These are phyloP conservation scores for Xylariaceae sp. DNA, from an alignment of 2,329 filamentous ascomycete genomes.

Conservation along the genomic window DNA sequence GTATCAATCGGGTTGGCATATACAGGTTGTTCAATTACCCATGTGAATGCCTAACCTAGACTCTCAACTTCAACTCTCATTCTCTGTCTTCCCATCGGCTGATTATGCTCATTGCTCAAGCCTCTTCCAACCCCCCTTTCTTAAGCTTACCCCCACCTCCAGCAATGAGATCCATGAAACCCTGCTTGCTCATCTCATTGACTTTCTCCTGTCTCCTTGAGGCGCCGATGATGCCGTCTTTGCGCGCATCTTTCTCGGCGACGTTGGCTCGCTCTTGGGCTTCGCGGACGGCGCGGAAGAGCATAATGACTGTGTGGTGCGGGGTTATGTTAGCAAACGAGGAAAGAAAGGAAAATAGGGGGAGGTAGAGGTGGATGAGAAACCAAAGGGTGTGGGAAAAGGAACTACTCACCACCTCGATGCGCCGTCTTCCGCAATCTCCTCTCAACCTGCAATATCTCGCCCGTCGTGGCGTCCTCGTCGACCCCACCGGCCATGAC, in stretches of 20 bases:
- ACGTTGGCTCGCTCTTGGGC: constrained; percentile 86
- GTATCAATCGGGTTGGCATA: too few relatives aligned
- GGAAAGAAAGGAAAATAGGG: neutral
- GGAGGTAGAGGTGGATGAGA: too few relatives aligned
- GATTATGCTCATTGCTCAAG: constrained; percentile 32
- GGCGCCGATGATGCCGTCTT: constrained; percentile 73
- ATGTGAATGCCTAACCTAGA: neutral
- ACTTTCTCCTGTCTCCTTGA: constrained; percentile 79
- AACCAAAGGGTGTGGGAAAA: neutral
- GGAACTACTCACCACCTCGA: constrained; percentile 51
- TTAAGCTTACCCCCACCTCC: constrained; percentile 57
- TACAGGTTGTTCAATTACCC: too few relatives aligned
- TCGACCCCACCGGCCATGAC: constrained; percentile 61
- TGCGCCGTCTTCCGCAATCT: constrained; percentile 82
- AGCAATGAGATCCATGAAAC: constrained; percentile 87
- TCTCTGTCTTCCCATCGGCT: constrained; percentile 7
- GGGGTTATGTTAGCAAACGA: neutral
- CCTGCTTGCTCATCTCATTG: constrained; percentile 95
- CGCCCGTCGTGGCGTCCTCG: constrained; percentile 45
- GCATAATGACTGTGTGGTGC: constrained; percentile 87
- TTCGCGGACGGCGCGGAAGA: constrained; percentile 92
- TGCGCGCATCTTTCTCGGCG: constrained; percentile 65
- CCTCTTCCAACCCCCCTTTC: constrained; percentile 56
- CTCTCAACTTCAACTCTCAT: constrained; percentile 1
- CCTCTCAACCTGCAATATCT: constrained; percentile 69